Evolutionary conservation across 495 filamentous ascomycete species (phyloP), one percentile per base, ranked within the genome.

Genomic region (Chlorociboria aeruginascens): DNA sequence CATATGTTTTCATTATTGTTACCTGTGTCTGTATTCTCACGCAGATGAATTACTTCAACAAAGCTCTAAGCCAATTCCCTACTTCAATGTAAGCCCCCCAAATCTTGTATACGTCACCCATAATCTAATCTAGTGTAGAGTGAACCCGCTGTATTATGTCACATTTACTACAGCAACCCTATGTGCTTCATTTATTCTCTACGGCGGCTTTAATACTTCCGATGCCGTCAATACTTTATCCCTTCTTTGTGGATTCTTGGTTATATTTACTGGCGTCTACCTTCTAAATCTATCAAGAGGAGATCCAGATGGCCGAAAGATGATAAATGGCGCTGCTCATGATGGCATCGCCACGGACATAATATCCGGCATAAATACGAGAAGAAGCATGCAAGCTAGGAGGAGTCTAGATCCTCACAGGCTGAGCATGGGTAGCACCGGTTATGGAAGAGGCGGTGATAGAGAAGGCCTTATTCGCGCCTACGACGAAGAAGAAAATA

Each of bases 31-130:
- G 92, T 68, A 97, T 97, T 62, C 64, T 97, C 43, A 95, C 88
- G 14, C 92, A 98, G 69, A 95, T 98, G 93, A 97, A 97, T 66
- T 98, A 97, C 65, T 94, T 98, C 65, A 98, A 98, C 72, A 98
- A 98, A 66, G 92, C 92, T 29, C 71, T 98, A 54, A 94, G 86
- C 66, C 87, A 94, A 59, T 98, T 96, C 68, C 88, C 87, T 12
- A 96, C 93, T 25, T 89, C 88, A 46, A 88, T 98, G 90, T 96
- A 77, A 66, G 82, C 33, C 11, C 31, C 17, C 35, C 3, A 7
- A 17, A 3, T 7, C 34, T 8, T 14, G 14, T 8, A 10, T 29
- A 12, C 12, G 30, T 14, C 20, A 16, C 45, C 46, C 38, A 3
- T 37, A 16, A 14, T 32, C 37, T 6, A 12, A 34, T 41, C 33